Evolutionary conservation across 75 land plant genomes (phyloP).

Genomic region (Pinus tabuliformis): DNA sequence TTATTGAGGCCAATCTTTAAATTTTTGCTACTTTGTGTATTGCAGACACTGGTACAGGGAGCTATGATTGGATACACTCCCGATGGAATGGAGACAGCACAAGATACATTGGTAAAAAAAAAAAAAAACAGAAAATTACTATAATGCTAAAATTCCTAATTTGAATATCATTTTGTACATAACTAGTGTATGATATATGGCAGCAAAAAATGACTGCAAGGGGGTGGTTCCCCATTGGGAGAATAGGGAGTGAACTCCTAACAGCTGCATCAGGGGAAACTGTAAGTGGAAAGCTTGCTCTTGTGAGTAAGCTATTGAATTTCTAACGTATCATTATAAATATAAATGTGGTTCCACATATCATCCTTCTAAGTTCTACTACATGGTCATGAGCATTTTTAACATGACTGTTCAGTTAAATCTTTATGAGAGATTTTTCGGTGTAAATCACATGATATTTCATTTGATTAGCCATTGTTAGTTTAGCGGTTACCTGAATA

Average conservation of each 20-base stretch:
- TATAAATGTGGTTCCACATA: background rate
- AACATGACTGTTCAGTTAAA: background rate
- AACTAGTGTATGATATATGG: background rate
- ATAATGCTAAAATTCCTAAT: constrained; percentile 3
- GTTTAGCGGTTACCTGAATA: too few species aligned
- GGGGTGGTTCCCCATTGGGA: constrained; percentile 44
- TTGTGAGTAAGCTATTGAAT: background rate
- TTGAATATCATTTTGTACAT: background rate
- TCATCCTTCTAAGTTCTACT: too few species aligned
- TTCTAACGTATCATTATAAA: background rate
- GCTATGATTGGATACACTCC: constrained; percentile 62
- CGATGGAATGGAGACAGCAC: constrained; percentile 59
- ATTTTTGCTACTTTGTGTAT: background rate
- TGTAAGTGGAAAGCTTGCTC: constrained; percentile 23
- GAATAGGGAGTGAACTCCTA: constrained; percentile 65
- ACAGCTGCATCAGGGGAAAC: constrained; percentile 64
- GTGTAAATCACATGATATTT: too few species aligned
- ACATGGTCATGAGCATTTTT: background rate
- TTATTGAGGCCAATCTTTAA: background rate
- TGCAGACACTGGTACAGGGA: constrained; percentile 69
- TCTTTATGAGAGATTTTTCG: too few species aligned
- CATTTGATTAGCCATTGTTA: too few species aligned
- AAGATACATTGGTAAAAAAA: constrained; percentile 51
- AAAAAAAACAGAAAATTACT: background rate
- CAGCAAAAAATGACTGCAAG: constrained; percentile 57